Percentiles rank a stretch among this genome's conserved stretches.
Evolutionary conservation across 116 monocot genomes (phyloP).

Genomic region (Phalaenopsis hybrid): DNA sequence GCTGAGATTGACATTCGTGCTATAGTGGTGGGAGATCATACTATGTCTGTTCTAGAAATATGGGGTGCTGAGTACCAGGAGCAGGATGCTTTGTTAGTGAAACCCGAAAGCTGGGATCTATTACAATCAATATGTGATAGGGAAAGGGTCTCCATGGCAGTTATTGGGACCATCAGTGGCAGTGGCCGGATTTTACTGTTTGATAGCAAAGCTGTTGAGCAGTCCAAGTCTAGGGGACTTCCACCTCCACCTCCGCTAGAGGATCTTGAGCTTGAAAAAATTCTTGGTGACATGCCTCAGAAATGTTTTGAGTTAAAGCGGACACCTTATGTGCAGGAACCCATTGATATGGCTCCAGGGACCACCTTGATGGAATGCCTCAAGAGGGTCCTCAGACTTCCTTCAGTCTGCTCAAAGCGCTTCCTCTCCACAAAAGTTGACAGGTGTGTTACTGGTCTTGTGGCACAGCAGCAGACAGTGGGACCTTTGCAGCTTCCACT

Average conservation of each 20-base stretch:
- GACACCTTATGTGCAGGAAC: constrained; percentile 21
- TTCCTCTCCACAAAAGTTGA: constrained; percentile 97
- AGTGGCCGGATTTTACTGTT: constrained; percentile 55
- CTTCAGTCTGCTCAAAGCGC: constrained; percentile 89
- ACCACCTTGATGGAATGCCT: constrained; percentile 59
- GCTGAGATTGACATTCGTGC: constrained; percentile 87
- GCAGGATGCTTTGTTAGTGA: constrained; percentile 88
- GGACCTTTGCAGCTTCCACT: constrained; percentile 89
- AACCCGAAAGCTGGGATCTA: constrained; percentile 50
- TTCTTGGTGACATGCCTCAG: constrained; percentile 95
- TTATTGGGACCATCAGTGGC: constrained; percentile 83
- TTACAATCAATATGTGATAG: constrained; percentile 72
- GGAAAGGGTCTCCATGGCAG: constrained; percentile 92
- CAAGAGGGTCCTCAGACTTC: constrained; percentile 66
- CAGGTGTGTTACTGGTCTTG: constrained; percentile 89
- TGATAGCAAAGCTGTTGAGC: constrained; percentile 45
- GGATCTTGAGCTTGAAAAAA: constrained; percentile 90
- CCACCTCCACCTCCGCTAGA: constrained; percentile 55
- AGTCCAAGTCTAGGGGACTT: constrained; percentile 34
- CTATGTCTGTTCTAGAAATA: constrained; percentile 94
- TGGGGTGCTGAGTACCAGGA: constrained; percentile 99
- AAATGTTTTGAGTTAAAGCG: constrained; percentile 72
- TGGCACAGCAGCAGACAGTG: constrained; percentile 96
- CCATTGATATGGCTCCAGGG: constrained; percentile 66
- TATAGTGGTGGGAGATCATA: constrained; percentile 84